These are phyloP conservation scores for Globisporangium recalcitrans DNA, from an alignment of 352 stramenopile genomes.

Conservation along the genomic window DNA sequence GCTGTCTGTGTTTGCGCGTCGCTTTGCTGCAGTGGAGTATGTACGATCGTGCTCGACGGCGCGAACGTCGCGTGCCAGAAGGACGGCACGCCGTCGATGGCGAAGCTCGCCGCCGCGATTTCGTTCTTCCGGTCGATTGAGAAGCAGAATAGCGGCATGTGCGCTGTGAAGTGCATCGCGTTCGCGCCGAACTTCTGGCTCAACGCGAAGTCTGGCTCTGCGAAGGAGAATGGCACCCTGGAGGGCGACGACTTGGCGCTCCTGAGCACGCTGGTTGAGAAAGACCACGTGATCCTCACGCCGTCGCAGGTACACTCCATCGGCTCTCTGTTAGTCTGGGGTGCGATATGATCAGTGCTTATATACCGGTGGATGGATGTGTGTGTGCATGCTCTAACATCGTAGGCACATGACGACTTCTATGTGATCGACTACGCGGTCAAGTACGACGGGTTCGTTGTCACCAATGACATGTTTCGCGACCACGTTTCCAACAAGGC, in stretches of 20 bases:
- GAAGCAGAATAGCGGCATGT: slow-evolving; percentile 16
- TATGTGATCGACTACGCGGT: slow-evolving; percentile 91
- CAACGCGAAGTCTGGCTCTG: slow-evolving; percentile 36
- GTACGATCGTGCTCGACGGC: slow-evolving; percentile 65
- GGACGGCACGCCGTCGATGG: slow-evolving; percentile 38
- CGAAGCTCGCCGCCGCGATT: slow-evolving; percentile 60
- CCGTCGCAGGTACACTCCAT: slow-evolving; percentile 43
- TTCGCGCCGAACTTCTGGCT: slow-evolving; percentile 84
- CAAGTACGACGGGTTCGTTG: slow-evolving; percentile 84
- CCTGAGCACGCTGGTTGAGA: slow-evolving; percentile 48
- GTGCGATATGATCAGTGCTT: background rate
- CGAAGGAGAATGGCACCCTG: slow-evolving; percentile 37
- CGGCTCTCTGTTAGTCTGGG: background rate
- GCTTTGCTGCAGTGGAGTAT: slow-evolving; percentile 18
- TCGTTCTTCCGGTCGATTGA: slow-evolving; percentile 52
- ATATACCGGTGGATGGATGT: no score
- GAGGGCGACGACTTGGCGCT: slow-evolving; percentile 42
- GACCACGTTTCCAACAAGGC: slow-evolving; percentile 80
- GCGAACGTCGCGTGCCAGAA: slow-evolving; percentile 75
- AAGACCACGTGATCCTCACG: slow-evolving; percentile 70
- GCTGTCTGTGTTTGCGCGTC: background rate
- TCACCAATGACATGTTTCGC: slow-evolving; percentile 92
- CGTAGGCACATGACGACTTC: slow-evolving; percentile 84
- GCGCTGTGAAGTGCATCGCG: slow-evolving; percentile 55
- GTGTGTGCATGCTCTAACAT: background rate